Conservation (phyloP, 176 grass and related monocot species). For the Tillandsia leiboldiana region DNA sequence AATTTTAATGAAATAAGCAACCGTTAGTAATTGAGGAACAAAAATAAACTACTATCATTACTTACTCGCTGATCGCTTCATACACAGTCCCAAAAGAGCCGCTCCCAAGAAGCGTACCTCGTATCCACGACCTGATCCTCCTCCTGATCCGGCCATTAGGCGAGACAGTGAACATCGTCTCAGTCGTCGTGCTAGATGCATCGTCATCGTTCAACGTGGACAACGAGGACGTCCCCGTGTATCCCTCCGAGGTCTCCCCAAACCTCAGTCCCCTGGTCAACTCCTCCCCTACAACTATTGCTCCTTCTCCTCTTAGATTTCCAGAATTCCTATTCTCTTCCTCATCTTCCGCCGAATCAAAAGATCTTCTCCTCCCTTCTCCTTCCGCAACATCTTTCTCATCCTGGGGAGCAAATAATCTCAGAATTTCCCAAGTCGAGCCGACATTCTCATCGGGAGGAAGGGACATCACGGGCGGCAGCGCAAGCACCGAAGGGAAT, state of each 20-base stretch:
- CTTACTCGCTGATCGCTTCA: constrained; percentile 99
- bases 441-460: constrained; percentile 12
- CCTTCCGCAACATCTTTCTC: constrained; percentile 6
- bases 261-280: constrained; percentile 46
- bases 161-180: constrained; percentile 68
- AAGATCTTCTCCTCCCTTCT: constrained; percentile 9
- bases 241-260: constrained; percentile 65
- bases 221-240: constrained; percentile 64
- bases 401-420: constrained; percentile 69
- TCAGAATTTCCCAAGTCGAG: constrained; percentile 64
- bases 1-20: neutral
- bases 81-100: constrained; percentile 86
- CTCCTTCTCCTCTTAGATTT: constrained; percentile 20
- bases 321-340: constrained; percentile 4
- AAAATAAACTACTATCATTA: constrained; percentile 14
- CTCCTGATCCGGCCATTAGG: constrained; percentile 76
- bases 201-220: constrained; percentile 88
- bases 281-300: constrained; percentile 20
- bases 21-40: neutral
- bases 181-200: constrained; percentile 71
- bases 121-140: constrained; percentile 74
- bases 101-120: constrained; percentile 60
- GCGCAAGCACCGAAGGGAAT: constrained; percentile 20
- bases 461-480: constrained; percentile 40
- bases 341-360: constrained; percentile 32